These are phyloP conservation scores for Pholiota adiposa DNA, from an alignment of 1,284 basidiomycete species.

Conservation along the genomic window DNA sequence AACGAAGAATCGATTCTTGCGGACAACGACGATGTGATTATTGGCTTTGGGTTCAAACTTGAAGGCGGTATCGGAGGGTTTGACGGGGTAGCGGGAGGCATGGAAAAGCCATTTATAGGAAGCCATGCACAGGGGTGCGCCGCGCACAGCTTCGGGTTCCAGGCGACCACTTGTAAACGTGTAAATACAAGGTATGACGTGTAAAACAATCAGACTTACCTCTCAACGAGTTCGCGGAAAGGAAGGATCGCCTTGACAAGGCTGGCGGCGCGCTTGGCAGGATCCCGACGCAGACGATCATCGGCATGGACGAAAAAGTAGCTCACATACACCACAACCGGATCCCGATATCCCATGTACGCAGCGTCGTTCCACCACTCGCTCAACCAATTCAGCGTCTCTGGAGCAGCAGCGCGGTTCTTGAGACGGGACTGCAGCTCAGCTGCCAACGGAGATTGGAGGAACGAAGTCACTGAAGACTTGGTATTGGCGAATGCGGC, in stretches of 20 bases:
- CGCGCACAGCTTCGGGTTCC: slow-evolving; percentile 87
- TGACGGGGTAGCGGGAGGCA: slow-evolving; percentile 83
- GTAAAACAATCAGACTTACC: slow-evolving; percentile 45
- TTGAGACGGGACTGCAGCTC: slow-evolving; percentile 85
- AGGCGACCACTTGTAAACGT: slow-evolving; percentile 66
- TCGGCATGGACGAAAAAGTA: slow-evolving; percentile 94
- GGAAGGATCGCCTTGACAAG: slow-evolving; percentile 84
- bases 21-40: slow-evolving; percentile 90
- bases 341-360: slow-evolving; percentile 86
- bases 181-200: neutral
- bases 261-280: slow-evolving; percentile 76
- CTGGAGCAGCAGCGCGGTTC: slow-evolving; percentile 67
- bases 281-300: slow-evolving; percentile 59
- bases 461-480: slow-evolving; percentile 69
- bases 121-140: slow-evolving; percentile 87
- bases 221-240: slow-evolving; percentile 83
- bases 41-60: slow-evolving; percentile 81
- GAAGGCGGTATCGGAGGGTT: slow-evolving; percentile 82
- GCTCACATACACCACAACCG: slow-evolving; percentile 92
- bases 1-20: slow-evolving; percentile 91
- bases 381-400: slow-evolving; percentile 82
- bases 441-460: slow-evolving; percentile 69
- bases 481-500: slow-evolving; percentile 66
- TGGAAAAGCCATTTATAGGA: slow-evolving; percentile 98
- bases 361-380: slow-evolving; percentile 99